Base-by-base conservation (phyloP, 1,284 basidiomycete species). In the Neolentinus lepideus region DNA sequence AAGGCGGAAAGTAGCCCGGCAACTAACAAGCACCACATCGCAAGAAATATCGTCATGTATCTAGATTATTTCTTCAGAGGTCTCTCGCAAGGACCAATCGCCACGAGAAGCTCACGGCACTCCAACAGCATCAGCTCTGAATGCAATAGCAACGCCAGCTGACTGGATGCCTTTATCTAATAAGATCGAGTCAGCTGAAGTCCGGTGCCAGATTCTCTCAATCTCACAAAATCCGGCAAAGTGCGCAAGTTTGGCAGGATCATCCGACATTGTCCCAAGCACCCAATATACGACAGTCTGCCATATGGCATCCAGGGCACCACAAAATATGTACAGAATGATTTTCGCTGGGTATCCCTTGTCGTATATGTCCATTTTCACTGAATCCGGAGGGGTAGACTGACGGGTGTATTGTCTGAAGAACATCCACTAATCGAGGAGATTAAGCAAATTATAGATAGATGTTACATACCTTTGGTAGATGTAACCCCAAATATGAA, bases 191-290 rank as follows among this genome's bases (percentile, higher is more conserved):
- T 16, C 16, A 43, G 38, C 8, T n/a, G 8, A 43, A 12, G 29
- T 31, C 29, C 6, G 29, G 29, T n/a, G n/a, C 19, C 38, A 43
- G 8, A 43, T 8, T 4, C n/a, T 8, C 6, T 8, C 38, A 16
- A 21, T 43, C 38, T n/a, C 16, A 43, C 38, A 43, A 21, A 63
- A 65, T 11, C 56, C 63, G 25, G 77, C 68, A 59, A 83, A 78
- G 61, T 82, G 71, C 1, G 81, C 81, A n/a, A 85, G 69, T 60
- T 81, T 80, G 19, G 70, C 75, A 6, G 79, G 76, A 60, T 83
- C 78, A 57, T 83, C 82, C 3, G 77, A 79, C 77, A 85, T 80
- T 16, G 80, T 78, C 51, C 81, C 81, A 72, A 81, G 78, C 55
- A 80, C 66, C 81, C 80, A 81, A 66, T 83, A 84, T 1, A 75